Percentiles rank a stretch among this genome's conserved stretches.
phyloP scores from a whole-genome alignment of 2,329 filamentous ascomycete genomes.

The Graphiopsis chlorocephala region DNA sequence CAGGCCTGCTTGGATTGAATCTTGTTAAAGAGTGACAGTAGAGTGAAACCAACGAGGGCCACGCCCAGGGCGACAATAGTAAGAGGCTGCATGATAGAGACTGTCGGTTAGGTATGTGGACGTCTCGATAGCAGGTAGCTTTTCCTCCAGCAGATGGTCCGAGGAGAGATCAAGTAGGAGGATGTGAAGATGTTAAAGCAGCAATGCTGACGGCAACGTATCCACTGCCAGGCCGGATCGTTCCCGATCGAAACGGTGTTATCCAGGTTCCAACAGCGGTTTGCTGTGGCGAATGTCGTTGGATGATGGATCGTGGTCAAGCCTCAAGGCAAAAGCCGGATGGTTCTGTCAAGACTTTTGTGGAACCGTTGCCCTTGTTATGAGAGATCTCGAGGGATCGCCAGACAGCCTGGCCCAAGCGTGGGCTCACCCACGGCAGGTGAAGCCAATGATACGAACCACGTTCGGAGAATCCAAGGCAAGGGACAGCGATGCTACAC shows the following conservation, averaged over 20 bases:
- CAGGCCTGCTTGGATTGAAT: slow-evolving; percentile 30
- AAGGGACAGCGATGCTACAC: slow-evolving; percentile 6
- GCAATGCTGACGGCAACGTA: slow-evolving; percentile 1
- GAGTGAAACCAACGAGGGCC: slow-evolving; percentile 38
- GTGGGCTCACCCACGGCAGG: neutral
- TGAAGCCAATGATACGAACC: neutral
- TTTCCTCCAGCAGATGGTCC: neutral
- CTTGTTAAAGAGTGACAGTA: slow-evolving; percentile 35
- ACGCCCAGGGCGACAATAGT: slow-evolving; percentile 31
- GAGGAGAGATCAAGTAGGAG: slow-evolving; percentile 4
- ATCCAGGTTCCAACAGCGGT: slow-evolving; percentile 4
- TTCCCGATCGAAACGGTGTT: slow-evolving; percentile 7
- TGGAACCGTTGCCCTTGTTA: slow-evolving; percentile 15
- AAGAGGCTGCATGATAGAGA: slow-evolving; percentile 39
- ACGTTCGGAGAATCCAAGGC: neutral
- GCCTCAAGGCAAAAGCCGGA: slow-evolving; percentile 14
- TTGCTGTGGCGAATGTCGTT: slow-evolving; percentile 7
- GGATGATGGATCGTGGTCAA: neutral
- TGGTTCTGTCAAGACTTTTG: slow-evolving; percentile 13
- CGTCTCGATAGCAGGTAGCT: slow-evolving; percentile 5
- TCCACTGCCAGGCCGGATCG: slow-evolving; percentile 9
- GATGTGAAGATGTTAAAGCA: slow-evolving; percentile 5
- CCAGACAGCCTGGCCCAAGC: slow-evolving; percentile 9
- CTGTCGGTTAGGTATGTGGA: neutral
- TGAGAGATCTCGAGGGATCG: slow-evolving; percentile 12